Evolutionary conservation across 192 early-diverging fungal genomes (phyloP), one percentile per base, ranked within the genome.

Genomic region (Gamsiella multidivaricata): DNA sequence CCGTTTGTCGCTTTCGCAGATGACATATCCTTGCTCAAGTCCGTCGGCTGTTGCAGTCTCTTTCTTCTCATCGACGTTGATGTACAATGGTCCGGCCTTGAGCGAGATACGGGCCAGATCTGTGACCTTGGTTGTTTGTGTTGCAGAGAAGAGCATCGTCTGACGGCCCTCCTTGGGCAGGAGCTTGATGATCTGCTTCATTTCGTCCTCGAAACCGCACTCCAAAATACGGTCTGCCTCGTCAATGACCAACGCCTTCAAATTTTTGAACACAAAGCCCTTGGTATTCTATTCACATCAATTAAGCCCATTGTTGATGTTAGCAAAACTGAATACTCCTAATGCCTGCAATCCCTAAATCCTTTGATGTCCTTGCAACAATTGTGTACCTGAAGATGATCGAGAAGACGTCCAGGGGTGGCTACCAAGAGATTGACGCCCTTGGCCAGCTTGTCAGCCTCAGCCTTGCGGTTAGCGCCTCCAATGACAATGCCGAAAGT

Each of bases 401-500:
- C 98, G 61, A 99, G 86, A 71, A 99, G 86, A 55, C 98, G 91
- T 45, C 97, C 97, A 1, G 98, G 98, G 26, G 97, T 98, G 51
- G 96, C 95, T 69, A 99, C 92, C 50, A 98, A 62, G 26, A 99
- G 76, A 80, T 99, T 98, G 33, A 98, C 97, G 52, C 98, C 98
- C 83, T 97, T 98, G 46, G 81, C 81, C 43, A 99, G 87, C 85
- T 98, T 97, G 43, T 97, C 94, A 11, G 93, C 95, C 85, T 99
- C 97, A 33, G 95, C 96, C 68, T 93, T 93, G 69, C 97, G 88
- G 82, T 97, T 97, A 15, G 97, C 96, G 36, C 98, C 98, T 51
- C 98, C 98, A 88, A 98, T 98, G 36, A 98, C 93, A 70, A 99
- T 94, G 51, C 98, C 98, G 80, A 96, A 98, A 11, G 98, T 99